phyloP scores from a whole-genome alignment of 1,284 basidiomycete genomes.

The Cryptococcus amylolentus region DNA sequence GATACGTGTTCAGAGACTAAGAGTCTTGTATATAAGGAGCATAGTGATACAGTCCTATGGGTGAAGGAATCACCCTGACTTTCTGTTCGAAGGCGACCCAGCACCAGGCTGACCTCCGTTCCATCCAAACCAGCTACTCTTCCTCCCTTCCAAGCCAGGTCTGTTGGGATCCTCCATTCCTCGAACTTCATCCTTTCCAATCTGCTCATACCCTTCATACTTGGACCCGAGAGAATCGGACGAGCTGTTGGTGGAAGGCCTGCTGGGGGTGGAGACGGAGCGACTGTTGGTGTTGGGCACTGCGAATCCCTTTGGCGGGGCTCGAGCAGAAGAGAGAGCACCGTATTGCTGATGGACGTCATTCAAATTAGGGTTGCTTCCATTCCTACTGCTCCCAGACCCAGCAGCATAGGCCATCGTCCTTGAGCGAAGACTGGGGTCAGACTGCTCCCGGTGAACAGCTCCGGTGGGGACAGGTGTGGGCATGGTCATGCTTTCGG shows the following conservation, averaged over 20 bases:
- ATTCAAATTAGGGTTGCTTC: not conserved
- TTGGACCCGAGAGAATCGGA: conserved; percentile 7
- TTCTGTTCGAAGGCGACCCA: too few relatives aligned
- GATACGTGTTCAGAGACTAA: too few relatives aligned
- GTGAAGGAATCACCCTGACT: not conserved
- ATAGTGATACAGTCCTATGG: not conserved
- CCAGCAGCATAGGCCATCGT: conserved; percentile 17
- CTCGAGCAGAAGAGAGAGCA: not conserved
- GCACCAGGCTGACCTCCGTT: conserved; percentile 4
- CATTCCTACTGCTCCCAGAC: not conserved
- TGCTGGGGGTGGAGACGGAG: not conserved
- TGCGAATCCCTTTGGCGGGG: not conserved
- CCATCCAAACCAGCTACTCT: conserved; percentile 42
- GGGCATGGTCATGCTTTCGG: conserved; percentile 33
- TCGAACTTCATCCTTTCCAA: conserved; percentile 39
- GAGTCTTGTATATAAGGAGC: too few relatives aligned
- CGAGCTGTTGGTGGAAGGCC: not conserved
- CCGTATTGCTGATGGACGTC: not conserved
- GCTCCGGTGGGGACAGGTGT: conserved; percentile 24
- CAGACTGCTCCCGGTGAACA: conserved; percentile 7
- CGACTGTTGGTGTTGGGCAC: not conserved
- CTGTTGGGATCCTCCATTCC: conserved; percentile 4
- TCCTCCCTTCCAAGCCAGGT: conserved; percentile 22
- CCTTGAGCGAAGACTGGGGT: conserved; percentile 23
- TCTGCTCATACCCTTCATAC: conserved; percentile 37